Base-by-base conservation (phyloP, 345 rosid species). In the Raphanus raphanistrum region DNA sequence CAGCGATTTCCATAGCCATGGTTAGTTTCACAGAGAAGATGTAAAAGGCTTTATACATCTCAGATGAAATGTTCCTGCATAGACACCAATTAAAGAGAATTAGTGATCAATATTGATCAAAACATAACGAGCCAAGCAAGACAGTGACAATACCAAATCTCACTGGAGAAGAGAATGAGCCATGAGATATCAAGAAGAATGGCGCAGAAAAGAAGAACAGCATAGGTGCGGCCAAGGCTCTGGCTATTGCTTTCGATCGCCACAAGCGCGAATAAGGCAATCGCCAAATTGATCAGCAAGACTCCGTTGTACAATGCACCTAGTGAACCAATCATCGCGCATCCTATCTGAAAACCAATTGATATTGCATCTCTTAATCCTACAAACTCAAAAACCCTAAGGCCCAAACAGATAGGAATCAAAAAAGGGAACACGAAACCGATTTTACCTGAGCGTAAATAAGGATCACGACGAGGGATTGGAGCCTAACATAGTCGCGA, bases 251-350 rank as follows among this genome's bases (percentile, higher is more conserved):
- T 94, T 80, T 89, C 98, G 60, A 92, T 92, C 25, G 96, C 97
- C 3, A 92, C 96, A 50, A 94, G 87, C 7, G 96, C 96, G 60
- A 94, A 94, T 69, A 94, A 83, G 3, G 97, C 90, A 41, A 94
- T 89, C 68, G 79, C 89, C 66, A 94, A 77, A 75, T 90, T 87
- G 36, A 88, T 82, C 26, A 94, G 70, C 84, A 88, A 77, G 1
- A 92, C 92, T 35, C 98, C 98, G 65, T 90, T 94, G 89, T 88
- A 90, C 77, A 86, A 84, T 72, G 98, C 96, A 2, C 98, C 97
- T 1, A 91, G 80, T 5, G 97, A 90, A 80, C 98, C 97, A 66
- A 92, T 84, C 82, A 94, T 72, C 12, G 98, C 90, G 77, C 97
- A 90, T 2, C 90, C 96, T 81, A 92, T 92, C 96, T 86, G 58